A percentile compares a stretch with the other conserved stretches of the same genome.
Evolutionary conservation across 768 basidiomycete species (phyloP).

Genomic region (Saitozyma sp.): DNA sequence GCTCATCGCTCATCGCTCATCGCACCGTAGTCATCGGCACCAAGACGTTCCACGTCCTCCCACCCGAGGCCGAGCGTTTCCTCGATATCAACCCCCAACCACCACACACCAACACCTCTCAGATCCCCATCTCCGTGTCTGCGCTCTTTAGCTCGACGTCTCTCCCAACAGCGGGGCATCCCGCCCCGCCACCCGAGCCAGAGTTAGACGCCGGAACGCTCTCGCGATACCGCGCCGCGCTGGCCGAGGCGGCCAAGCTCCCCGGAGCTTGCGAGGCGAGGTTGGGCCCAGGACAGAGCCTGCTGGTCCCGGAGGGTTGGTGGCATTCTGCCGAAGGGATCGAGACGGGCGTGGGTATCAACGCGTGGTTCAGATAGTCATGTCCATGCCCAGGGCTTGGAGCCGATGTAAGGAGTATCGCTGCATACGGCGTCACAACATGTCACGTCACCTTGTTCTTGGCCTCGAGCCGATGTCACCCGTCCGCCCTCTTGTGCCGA

Average conservation of each 20-base stretch:
- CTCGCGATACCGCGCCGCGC: neutral
- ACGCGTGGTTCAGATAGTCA: constrained; percentile 42
- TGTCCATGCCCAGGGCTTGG: constrained; percentile 45
- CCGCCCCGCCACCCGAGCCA: too few species aligned
- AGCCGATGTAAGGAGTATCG: constrained; percentile 58
- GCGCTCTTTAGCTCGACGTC: constrained; percentile 1
- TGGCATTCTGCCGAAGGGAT: constrained; percentile 47
- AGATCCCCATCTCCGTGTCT: constrained; percentile 37
- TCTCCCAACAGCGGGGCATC: too few species aligned
- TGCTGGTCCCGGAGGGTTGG: constrained; percentile 51
- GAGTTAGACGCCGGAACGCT: neutral
- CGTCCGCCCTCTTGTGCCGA: too few species aligned
- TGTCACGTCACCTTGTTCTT: too few species aligned
- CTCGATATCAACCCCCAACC: constrained; percentile 30
- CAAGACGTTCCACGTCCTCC: constrained; percentile 43
- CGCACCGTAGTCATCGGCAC: constrained; percentile 33
- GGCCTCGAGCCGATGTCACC: too few species aligned
- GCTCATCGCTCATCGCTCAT: neutral
- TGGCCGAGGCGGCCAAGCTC: constrained; percentile 1
- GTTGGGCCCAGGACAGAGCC: constrained; percentile 34
- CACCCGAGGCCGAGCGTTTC: constrained; percentile 25
- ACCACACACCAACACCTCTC: constrained; percentile 43
- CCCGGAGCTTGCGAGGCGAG: constrained; percentile 31
- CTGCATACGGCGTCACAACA: too few species aligned
- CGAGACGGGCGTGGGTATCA: constrained; percentile 38